Evolutionary conservation across 2,329 filamentous ascomycete genomes (phyloP), one percentile per base, ranked within the genome.

Genomic region (Cordyceps tenuipes): DNA sequence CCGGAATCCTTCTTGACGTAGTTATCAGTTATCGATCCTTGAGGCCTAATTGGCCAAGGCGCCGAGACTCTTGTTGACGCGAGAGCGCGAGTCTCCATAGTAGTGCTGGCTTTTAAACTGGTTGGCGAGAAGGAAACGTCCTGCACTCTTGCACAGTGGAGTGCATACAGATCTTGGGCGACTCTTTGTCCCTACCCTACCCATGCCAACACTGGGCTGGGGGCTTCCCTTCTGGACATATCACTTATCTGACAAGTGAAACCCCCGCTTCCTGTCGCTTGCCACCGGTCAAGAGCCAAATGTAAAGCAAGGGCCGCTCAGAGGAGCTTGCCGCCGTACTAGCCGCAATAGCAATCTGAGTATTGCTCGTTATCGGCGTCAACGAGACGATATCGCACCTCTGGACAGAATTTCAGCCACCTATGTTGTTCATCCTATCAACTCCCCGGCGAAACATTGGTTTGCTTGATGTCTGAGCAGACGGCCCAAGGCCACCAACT

Each of bases 251-350:
- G 21, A 15, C 7, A 23, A 21, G 17, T 19, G 44, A 15, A 15
- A n/a, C 31, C 44, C 44, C 13, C 6, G 44, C 44, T 31, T 58
- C 43, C 56, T 58, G 56, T 58, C 51, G 56, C 56, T 58, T 58
- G 56, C 51, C 47, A 58, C 48, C 48, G 56, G 56, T 58, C 36
- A 58, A 58, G 48, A 58, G n/a, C 26, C 9, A 23, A 23, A 51
- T 44, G 36, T n/a, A 51, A 31, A 34, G 56, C 56, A 49, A 23
- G 48, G 56, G n/a, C 56, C 47, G 55, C 55, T 47, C 23, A 6
- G 12, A 44, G 55, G 23, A 57, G 21, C 1, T 21, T 49, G 34
- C 56, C 36, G 17, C 29, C 29, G 29, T 29, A 29, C 29, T 8
- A 6, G 29, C 29, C 29, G 23, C 46, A 43, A 39, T 29, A 41